Percentiles rank a stretch among this genome's conserved stretches.
phyloP scores from a whole-genome alignment of 495 filamentous ascomycete genomes.

The Penicillium diatomitis region DNA sequence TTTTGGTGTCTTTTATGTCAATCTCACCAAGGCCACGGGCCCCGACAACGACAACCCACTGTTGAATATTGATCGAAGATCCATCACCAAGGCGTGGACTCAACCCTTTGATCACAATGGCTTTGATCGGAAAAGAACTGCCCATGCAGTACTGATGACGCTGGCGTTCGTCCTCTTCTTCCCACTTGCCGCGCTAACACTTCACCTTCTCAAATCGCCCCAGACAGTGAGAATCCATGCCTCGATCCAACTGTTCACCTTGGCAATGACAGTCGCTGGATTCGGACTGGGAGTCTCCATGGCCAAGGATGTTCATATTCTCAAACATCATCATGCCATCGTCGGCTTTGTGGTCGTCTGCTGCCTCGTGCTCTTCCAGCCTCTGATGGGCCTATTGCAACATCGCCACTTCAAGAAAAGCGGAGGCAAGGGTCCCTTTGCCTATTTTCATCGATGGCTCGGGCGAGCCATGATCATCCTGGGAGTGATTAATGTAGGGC shows the following conservation, averaged over 20 bases:
- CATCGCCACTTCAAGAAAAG: conserved; percentile 45
- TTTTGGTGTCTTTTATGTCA: conserved; percentile 6
- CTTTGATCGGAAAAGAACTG: conserved; percentile 20
- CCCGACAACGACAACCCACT: conserved; percentile 54
- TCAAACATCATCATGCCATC: conserved; percentile 29
- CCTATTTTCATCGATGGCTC: conserved; percentile 59
- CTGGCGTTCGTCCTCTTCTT: conserved; percentile 38
- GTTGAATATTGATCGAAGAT: conserved; percentile 2
- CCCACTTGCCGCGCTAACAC: conserved; percentile 42
- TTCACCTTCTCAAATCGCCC: conserved; percentile 32
- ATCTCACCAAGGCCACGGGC: conserved; percentile 13
- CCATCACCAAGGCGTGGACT: background rate
- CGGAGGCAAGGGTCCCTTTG: conserved; percentile 42
- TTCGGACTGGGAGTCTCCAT: conserved; percentile 52
- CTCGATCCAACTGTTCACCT: conserved; percentile 46
- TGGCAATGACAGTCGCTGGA: conserved; percentile 47
- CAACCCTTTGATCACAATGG: conserved; percentile 1
- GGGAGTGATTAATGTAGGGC: conserved; percentile 62
- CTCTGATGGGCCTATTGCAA: conserved; percentile 55
- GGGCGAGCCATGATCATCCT: conserved; percentile 54
- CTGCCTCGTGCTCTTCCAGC: conserved; percentile 53
- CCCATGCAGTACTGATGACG: conserved; percentile 37
- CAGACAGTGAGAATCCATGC: conserved; percentile 42
- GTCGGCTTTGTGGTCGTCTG: conserved; percentile 53
- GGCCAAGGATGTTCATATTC: conserved; percentile 19